Percentiles rank a stretch among this genome's conserved stretches.
Conservation (phyloP, 2,329 filamentous ascomycete species). For the Penicillium psychrosexuale region DNA sequence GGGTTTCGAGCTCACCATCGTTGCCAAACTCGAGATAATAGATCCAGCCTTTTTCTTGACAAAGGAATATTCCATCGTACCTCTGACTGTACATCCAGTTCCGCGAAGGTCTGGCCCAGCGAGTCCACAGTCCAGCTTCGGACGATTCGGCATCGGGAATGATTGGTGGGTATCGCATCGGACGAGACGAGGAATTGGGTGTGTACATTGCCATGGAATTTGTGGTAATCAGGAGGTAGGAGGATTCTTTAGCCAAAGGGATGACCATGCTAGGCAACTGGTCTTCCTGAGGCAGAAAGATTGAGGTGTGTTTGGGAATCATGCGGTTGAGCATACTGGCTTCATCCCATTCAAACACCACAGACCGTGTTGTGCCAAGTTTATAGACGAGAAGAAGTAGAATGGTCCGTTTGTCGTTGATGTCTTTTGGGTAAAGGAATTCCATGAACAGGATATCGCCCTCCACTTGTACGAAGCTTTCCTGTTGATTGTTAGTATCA, state of each 20-base stretch:
- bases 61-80: constrained; percentile 79
- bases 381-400: constrained; percentile 62
- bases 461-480: constrained; percentile 54
- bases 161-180: constrained; percentile 31
- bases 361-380: constrained; percentile 46
- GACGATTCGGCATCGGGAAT: constrained; percentile 25
- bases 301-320: neutral
- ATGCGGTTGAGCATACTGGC: constrained; percentile 53
- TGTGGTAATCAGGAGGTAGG: constrained; percentile 67
- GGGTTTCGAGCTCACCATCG: constrained; percentile 52
- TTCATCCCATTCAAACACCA: constrained; percentile 56
- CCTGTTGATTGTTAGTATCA: constrained; percentile 29
- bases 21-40: constrained; percentile 67
- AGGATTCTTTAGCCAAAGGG: constrained; percentile 66
- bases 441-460: constrained; percentile 83
- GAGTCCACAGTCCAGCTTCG: constrained; percentile 65
- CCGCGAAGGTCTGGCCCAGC: constrained; percentile 77
- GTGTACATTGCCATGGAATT: constrained; percentile 52
- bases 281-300: constrained; percentile 28
- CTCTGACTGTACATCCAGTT: constrained; percentile 58
- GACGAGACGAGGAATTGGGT: constrained; percentile 37
- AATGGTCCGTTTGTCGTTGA: constrained; percentile 69
- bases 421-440: constrained; percentile 70
- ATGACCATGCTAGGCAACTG: constrained; percentile 67
- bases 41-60: constrained; percentile 80